Conservation (phyloP, 805 yeast species). For the Ogataea salicorniae region DNA sequence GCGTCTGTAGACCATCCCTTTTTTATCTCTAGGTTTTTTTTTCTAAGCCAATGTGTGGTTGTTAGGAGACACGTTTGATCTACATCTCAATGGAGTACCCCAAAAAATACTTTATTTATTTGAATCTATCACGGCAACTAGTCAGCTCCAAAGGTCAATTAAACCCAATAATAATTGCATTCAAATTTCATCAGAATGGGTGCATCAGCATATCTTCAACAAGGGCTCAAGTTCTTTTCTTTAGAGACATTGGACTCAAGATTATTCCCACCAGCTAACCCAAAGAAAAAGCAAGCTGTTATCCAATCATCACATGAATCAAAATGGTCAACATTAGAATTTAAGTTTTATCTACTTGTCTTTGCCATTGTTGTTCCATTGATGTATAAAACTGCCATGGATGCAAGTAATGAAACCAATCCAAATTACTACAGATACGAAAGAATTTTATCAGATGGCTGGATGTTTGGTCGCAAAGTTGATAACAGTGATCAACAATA, state of each 20-base stretch:
- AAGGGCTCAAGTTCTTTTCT: slow-evolving; percentile 36
- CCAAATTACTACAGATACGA: slow-evolving; percentile 65
- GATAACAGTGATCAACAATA: slow-evolving; percentile 93
- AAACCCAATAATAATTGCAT: background rate
- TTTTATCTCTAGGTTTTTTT: too few relatives aligned
- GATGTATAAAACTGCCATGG: slow-evolving; percentile 78
- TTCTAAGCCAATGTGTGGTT: too few relatives aligned
- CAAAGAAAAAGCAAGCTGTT: slow-evolving; percentile 27
- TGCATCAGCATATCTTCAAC: background rate
- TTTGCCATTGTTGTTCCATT: slow-evolving; percentile 72
- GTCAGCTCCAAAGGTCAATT: background rate
- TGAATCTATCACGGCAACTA: background rate
- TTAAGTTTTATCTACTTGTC: slow-evolving; percentile 56
- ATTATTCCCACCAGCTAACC: slow-evolving; percentile 36
- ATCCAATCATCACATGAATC: slow-evolving; percentile 35
- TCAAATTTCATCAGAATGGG: background rate
- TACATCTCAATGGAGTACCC: too few relatives aligned
- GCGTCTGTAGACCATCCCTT: too few relatives aligned
- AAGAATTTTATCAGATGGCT: slow-evolving; percentile 66
- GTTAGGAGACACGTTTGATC: too few relatives aligned
- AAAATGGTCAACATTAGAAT: slow-evolving; percentile 76
- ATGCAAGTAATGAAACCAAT: slow-evolving; percentile 69
- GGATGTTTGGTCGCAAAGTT: slow-evolving; percentile 86
- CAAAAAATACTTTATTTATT: too few relatives aligned
- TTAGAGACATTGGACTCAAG: slow-evolving; percentile 50